Percentiles rank a stretch among this genome's conserved stretches.
These are phyloP conservation scores for Sclerotinia borealis DNA, from an alignment of 2,329 filamentous ascomycete species.

Conservation along the genomic window DNA sequence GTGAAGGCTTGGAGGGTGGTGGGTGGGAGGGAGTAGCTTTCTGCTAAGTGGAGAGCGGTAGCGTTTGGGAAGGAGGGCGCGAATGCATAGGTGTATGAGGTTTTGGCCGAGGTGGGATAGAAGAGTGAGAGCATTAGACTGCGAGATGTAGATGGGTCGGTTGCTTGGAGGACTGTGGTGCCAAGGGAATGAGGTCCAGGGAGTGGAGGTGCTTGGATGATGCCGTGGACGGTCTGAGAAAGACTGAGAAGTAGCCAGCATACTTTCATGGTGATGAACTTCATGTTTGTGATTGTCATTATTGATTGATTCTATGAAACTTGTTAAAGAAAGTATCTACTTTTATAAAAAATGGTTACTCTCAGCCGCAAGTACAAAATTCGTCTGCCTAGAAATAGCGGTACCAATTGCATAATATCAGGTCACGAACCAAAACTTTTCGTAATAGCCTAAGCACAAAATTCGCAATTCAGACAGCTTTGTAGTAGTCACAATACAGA, in stretches of 20 bases:
- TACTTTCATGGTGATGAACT: background rate
- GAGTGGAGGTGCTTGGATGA: constrained; percentile 3
- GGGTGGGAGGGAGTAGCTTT: constrained; percentile 1
- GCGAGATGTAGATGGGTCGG: constrained; percentile 1
- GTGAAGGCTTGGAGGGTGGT: background rate
- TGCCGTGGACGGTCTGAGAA: background rate
- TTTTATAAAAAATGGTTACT: background rate
- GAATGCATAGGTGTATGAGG: background rate
- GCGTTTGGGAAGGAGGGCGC: background rate
- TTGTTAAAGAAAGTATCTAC: background rate
- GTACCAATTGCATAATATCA: background rate
- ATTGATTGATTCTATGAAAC: background rate
- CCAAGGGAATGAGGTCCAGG: constrained; percentile 1
- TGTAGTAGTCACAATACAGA: background rate
- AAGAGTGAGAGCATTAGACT: constrained; percentile 12
- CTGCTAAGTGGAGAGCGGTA: constrained; percentile 2
- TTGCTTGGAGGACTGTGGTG: constrained; percentile 6
- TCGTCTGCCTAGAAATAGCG: constrained; percentile 3
- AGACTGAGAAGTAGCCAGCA: background rate
- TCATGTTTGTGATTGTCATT: background rate
- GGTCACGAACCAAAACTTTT: background rate
- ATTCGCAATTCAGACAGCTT: background rate
- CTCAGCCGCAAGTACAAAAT: background rate
- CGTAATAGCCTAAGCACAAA: background rate
- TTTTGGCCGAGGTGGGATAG: constrained; percentile 7